Percentiles rank a stretch among this genome's conserved stretches.
Conservation (phyloP, 495 filamentous ascomycete species). For the Aeminium ludgeri region DNA sequence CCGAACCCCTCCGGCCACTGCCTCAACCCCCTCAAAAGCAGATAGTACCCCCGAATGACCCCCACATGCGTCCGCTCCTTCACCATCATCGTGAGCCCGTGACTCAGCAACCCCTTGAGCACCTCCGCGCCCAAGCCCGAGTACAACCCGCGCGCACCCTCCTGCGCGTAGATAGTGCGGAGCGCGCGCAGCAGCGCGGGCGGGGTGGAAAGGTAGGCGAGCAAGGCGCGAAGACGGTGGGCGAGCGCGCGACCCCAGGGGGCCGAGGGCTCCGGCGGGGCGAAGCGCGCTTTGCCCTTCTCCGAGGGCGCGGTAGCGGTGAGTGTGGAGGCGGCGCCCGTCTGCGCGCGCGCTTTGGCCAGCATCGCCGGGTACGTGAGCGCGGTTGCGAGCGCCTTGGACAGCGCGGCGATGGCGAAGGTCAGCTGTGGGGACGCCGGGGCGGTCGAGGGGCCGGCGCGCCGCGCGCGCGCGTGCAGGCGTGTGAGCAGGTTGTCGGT, state of each 20-base stretch:
- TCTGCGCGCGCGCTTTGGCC: conserved; percentile 62
- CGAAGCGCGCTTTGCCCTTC: conserved; percentile 8
- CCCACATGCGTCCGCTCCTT: conserved; percentile 67
- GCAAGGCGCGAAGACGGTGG: conserved; percentile 10
- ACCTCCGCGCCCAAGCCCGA: conserved; percentile 62
- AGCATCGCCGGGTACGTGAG: conserved; percentile 78
- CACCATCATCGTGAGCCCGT: conserved; percentile 78
- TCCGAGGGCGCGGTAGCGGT: neutral
- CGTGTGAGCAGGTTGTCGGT: conserved; percentile 56
- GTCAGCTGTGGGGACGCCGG: conserved; percentile 27
- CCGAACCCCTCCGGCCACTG: conserved; percentile 20
- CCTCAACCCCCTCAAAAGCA: conserved; percentile 22
- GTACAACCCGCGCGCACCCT: conserved; percentile 58
- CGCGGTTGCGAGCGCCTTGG: conserved; percentile 61
- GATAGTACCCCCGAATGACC: conserved; percentile 52
- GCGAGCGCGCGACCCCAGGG: conserved; percentile 4
- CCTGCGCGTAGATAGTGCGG: conserved; percentile 41
- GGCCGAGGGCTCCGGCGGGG: neutral
- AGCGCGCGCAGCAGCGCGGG: conserved; percentile 48
- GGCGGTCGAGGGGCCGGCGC: conserved; percentile 40
- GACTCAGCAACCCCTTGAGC: conserved; percentile 68
- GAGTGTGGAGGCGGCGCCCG: conserved; percentile 2
- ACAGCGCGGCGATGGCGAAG: conserved; percentile 64
- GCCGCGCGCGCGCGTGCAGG: conserved; percentile 31
- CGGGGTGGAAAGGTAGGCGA: conserved; percentile 4